phyloP scores from a whole-genome alignment of 257 asterid genomes.

The Solanum pinnatisectum region DNA sequence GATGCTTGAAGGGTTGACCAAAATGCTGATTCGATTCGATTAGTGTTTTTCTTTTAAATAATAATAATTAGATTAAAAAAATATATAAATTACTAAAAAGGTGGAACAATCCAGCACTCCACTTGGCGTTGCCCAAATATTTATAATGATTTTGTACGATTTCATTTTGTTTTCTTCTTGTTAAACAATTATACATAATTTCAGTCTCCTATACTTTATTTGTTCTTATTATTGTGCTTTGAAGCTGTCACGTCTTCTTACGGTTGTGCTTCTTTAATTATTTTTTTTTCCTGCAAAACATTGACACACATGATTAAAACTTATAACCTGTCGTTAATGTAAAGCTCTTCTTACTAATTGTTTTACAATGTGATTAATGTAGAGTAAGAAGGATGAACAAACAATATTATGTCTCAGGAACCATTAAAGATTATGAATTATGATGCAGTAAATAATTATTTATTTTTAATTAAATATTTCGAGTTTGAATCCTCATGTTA shows the following conservation, averaged over 20 bases:
- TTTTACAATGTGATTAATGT: neutral
- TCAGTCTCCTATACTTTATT: neutral
- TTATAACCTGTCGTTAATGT: neutral
- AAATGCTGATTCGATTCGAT: neutral
- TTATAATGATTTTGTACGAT: neutral
- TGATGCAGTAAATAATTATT: too few relatives aligned
- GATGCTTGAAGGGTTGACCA: constrained; percentile 36
- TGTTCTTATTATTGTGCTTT: neutral
- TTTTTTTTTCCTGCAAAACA: neutral
- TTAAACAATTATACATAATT: neutral
- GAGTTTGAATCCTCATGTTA: too few relatives aligned
- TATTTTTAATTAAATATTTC: too few relatives aligned
- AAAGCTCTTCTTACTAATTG: neutral
- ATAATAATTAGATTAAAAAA: neutral
- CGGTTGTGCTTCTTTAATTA: neutral
- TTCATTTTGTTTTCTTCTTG: constrained; percentile 2
- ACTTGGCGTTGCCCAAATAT: neutral
- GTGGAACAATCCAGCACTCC: constrained; percentile 19
- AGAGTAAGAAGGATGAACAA: neutral
- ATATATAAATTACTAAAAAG: neutral
- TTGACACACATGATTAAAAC: neutral
- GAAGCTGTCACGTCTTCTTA: neutral
- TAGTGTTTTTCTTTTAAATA: neutral
- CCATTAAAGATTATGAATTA: too few relatives aligned
- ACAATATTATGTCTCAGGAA: neutral